Evolutionary conservation across 2,329 filamentous ascomycete species (phyloP), one percentile per base, ranked within the genome.

Genomic region (Colletotrichum echinochloae): DNA sequence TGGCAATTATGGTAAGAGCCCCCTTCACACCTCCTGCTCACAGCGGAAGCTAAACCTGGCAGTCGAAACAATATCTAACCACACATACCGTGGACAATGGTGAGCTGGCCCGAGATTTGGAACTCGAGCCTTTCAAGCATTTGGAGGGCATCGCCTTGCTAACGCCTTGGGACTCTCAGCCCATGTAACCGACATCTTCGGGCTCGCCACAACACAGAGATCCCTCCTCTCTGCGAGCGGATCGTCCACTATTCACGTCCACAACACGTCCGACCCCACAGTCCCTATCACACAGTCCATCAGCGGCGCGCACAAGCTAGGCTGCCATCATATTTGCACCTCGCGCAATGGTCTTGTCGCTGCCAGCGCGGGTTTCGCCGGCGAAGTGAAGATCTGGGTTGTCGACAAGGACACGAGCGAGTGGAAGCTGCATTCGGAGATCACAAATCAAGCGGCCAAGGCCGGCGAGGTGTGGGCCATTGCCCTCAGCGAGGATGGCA

Each of bases 31-130:
- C 14, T 8, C 20, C 11, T 35, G 7, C 8, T 23, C n/a, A 20
- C 23, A 41, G 8, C 8, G 16, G 18, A 23, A 20, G 37, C 73
- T 78, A 65, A 77, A 65, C 11, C n/a, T 20, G 69, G 1, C 71
- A 98, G 96, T 99, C 96, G 66, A 98, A 98, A 85, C 96, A 98
- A 91, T 99, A 98, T 81, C 89, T 99, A 73, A 97, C 95, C 77
- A 92, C 92, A 75, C 94, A 97, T 81, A 95, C 94, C 52, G 89
- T 97, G 80, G 93, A 97, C 79, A 89, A 94, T 85, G 94, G 94
- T 94, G 80, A 80, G 85, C 78, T 64, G 62, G 56, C 54, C 33
- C 48, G 23, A 65, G 65, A 30, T 41, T 51, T 39, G 35, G 39
- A 63, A 57, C 60, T 51, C 20, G 12, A 16, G 16, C 26, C 16